Percentiles rank a stretch among this genome's conserved stretches.
Evolutionary conservation across 176 grass and related monocot species (phyloP).

Genomic region (Saccharum spontaneum): DNA sequence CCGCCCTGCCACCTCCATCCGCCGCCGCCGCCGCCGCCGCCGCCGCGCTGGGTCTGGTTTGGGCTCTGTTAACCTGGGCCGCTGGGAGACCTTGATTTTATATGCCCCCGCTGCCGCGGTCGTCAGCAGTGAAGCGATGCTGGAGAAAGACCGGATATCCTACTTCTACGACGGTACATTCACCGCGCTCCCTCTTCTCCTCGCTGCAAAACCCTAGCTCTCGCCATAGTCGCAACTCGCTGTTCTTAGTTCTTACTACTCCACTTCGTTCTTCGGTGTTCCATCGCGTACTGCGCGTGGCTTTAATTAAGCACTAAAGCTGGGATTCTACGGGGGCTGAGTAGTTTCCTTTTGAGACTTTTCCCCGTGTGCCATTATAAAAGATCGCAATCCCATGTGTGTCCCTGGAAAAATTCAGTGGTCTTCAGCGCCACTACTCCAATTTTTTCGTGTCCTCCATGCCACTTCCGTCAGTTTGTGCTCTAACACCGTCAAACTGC

Average conservation of each 20-base stretch:
- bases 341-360: neutral
- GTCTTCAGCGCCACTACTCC: too few species aligned
- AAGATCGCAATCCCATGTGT: too few species aligned
- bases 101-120: neutral
- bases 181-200: neutral
- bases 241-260: neutral
- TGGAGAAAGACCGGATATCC: conserved; percentile 83
- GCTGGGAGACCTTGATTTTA: neutral
- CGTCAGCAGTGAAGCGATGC: conserved; percentile 40
- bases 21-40: neutral
- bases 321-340: neutral
- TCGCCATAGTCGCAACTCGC: neutral
- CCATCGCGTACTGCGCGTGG: neutral
- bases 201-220: conserved; percentile 8
- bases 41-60: neutral
- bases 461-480: too few species aligned
- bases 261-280: neutral
- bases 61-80: neutral
- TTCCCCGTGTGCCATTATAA: too few species aligned
- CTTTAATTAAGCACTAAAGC: neutral
- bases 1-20: neutral
- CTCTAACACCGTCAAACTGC: too few species aligned
- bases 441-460: too few species aligned
- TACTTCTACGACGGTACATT: conserved; percentile 96
- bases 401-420: too few species aligned